Evolutionary conservation across 2,329 filamentous ascomycete genomes (phyloP), one percentile per base, ranked within the genome.

Genomic region (Lanzia echinophila): DNA sequence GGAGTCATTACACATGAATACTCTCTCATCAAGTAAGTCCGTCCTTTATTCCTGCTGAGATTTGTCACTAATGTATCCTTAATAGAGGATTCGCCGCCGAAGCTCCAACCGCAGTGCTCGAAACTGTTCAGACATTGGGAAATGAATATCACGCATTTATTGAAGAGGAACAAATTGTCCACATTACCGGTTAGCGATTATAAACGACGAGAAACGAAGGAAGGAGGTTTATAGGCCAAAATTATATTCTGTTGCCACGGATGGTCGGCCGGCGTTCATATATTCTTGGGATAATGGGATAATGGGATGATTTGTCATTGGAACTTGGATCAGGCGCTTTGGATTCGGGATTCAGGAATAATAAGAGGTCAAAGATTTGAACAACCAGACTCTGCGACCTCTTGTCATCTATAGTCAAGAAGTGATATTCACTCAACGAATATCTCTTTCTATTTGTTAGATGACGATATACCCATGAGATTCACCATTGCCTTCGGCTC

Each of bases 1-100:
- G 89, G 88, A 38, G 71, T 80, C 47, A 89, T 96, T 63, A 94
- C 87, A 20, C 89, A 95, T 72, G 80, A 85, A 65, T 94, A 89
- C 70, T 72, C 73, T 45, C 67, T 84, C 55, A 80, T 85, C 70
- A 81, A 82, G 86, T 90, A 78, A 68, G 83, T 56, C 2, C 11
- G 32, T 33, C 13, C 8, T 13, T 22, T 39, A 13, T 11, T 2
- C 1, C 31, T 61, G 50, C 57, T 42, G 6, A 3, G 11, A 32
- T 11, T 34, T 52, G 12, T 41, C 17, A 19, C 47, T 51, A 34
- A 52, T 28, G 7, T 20, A 31, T 22, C 20, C 15, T 44, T 58
- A 10, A 32, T 57, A 94, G 88, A 73, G 89, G 86, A 45, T 94
- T 95, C 68, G 82, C 88, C 32, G 87, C 86, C 49, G 82, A 86